Percentiles rank a stretch among this genome's conserved stretches.
These are phyloP conservation scores for Brettanomyces naardenensis DNA, from an alignment of 805 yeast genomes.

Conservation along the genomic window DNA sequence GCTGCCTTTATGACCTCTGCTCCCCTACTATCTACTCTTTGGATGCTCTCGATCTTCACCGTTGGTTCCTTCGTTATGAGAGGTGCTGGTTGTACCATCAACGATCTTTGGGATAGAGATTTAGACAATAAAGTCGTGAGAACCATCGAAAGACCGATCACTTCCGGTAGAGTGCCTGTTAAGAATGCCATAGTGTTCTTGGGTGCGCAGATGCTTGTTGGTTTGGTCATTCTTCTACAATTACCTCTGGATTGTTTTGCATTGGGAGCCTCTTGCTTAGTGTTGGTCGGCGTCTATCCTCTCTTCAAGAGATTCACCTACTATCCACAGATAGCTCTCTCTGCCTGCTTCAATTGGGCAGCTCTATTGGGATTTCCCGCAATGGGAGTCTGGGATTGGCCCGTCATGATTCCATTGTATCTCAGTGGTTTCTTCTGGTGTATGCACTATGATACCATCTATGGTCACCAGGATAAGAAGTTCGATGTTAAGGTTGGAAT, in stretches of 20 bases:
- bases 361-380: slow-evolving; percentile 93
- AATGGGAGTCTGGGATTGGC: slow-evolving; percentile 74
- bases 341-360: slow-evolving; percentile 91
- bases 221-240: slow-evolving; percentile 60
- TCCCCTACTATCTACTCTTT: slow-evolving; percentile 51
- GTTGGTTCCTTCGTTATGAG: slow-evolving; percentile 88
- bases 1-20: slow-evolving; percentile 74
- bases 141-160: slow-evolving; percentile 87
- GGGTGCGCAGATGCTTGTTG: slow-evolving; percentile 66
- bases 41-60: slow-evolving; percentile 64
- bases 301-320: slow-evolving; percentile 90
- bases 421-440: slow-evolving; percentile 82
- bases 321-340: slow-evolving; percentile 82
- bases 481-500: slow-evolving; percentile 89
- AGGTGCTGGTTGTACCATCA: slow-evolving; percentile 96
- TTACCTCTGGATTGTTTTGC: slow-evolving; percentile 78
- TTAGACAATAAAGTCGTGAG: slow-evolving; percentile 81
- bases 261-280: slow-evolving; percentile 73
- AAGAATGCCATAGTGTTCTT: slow-evolving; percentile 64
- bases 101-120: slow-evolving; percentile 79
- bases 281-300: slow-evolving; percentile 82
- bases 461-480: slow-evolving; percentile 94
- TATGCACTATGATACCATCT: slow-evolving; percentile 90
- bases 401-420: slow-evolving; percentile 73
- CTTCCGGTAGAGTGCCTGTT: slow-evolving; percentile 72